Conservation (phyloP, 768 basidiomycete species). For the Hysterangium stoloniferum region DNA sequence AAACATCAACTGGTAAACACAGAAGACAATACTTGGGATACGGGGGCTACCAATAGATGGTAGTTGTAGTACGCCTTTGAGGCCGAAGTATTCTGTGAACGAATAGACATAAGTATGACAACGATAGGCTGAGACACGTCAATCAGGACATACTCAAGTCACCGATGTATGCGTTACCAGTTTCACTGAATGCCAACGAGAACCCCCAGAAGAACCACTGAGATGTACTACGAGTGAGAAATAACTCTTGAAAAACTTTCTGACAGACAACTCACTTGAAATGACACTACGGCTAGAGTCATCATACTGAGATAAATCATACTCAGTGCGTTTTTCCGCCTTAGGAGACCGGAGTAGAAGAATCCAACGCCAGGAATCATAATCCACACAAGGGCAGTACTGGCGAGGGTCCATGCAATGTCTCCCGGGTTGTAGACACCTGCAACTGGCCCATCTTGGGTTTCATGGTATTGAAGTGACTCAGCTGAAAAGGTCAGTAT, state of each 20-base stretch:
- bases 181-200: constrained; percentile 84
- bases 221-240: constrained; percentile 9
- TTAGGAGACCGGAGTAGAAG: constrained; percentile 85
- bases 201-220: constrained; percentile 99
- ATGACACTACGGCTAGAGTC: constrained; percentile 69
- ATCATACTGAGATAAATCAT: constrained; percentile 82
- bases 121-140: neutral
- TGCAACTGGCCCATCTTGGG: constrained; percentile 13
- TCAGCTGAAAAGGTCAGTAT: constrained; percentile 25
- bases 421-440: constrained; percentile 52
- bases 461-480: constrained; percentile 27
- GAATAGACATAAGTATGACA: neutral
- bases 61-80: constrained; percentile 67
- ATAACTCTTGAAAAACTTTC: neutral
- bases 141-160: constrained; percentile 52
- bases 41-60: constrained; percentile 66
- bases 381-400: constrained; percentile 76
- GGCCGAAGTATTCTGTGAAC: constrained; percentile 65
- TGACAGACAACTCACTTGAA: constrained; percentile 28
- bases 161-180: constrained; percentile 70
- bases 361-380: constrained; percentile 84
- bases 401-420: constrained; percentile 61
- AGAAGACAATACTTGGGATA: constrained; percentile 70
- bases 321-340: constrained; percentile 88
- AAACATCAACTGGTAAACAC: constrained; percentile 87